Percentiles rank a stretch among this genome's conserved stretches.
phyloP scores from a whole-genome alignment of 2,329 filamentous ascomycete genomes.

The Apiospora aurea region DNA sequence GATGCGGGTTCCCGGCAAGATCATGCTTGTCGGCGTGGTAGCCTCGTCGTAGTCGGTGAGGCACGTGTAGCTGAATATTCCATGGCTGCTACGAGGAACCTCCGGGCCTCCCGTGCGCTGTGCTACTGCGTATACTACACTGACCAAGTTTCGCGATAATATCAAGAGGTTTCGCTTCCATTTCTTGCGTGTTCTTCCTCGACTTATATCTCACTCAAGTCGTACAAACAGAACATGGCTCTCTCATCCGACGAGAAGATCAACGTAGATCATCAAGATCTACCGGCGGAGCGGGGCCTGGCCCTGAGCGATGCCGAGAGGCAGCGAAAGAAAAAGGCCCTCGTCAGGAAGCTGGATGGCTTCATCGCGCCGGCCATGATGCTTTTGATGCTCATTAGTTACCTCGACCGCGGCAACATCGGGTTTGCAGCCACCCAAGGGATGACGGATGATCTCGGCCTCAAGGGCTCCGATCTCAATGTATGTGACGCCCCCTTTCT shows the following conservation, averaged over 20 bases:
- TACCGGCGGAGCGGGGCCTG: not conserved
- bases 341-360: conserved; percentile 30
- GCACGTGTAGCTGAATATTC: not conserved
- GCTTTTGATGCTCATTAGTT: conserved; percentile 30
- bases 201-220: not conserved
- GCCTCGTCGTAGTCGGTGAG: not conserved
- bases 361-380: conserved; percentile 31
- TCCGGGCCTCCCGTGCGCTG: not conserved
- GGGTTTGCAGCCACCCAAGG: conserved; percentile 32
- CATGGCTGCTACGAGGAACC: not conserved
- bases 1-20: not conserved
- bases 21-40: not conserved
- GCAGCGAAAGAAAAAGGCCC: conserved; percentile 25
- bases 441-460: conserved; percentile 30
- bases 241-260: not conserved
- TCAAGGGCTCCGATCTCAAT: conserved; percentile 29
- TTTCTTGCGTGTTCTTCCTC: no score
- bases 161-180: not conserved
- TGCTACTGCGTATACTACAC: not conserved
- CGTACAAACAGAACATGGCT: not conserved
- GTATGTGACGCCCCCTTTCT: not conserved
- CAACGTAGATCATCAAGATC: not conserved
- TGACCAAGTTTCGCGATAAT: not conserved
- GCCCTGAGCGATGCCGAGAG: not conserved
- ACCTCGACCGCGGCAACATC: conserved; percentile 32